phyloP scores from a whole-genome alignment of 2,329 filamentous ascomycete genomes.

The Rhexocercosporidium sp. region DNA sequence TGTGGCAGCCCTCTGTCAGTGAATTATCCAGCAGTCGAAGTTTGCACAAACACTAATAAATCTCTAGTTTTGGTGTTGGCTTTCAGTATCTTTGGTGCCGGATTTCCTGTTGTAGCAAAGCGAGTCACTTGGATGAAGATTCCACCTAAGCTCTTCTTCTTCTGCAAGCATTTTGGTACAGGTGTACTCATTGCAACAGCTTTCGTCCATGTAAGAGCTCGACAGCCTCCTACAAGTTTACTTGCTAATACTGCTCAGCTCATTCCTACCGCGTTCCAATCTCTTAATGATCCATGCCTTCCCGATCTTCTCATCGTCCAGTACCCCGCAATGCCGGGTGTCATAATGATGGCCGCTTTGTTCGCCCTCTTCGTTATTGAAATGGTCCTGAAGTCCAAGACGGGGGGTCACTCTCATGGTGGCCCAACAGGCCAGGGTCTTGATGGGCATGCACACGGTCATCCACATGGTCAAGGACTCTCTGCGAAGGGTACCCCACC shows the following conservation, averaged over 20 bases:
- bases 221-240: neutral
- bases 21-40: too few relatives aligned
- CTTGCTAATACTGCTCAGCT: slow-evolving; percentile 44
- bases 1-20: slow-evolving; percentile 61
- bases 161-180: slow-evolving; percentile 77
- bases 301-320: slow-evolving; percentile 51
- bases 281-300: slow-evolving; percentile 68
- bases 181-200: slow-evolving; percentile 82
- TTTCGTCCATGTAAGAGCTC: slow-evolving; percentile 66
- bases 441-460: neutral
- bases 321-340: slow-evolving; percentile 53
- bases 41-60: neutral
- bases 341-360: slow-evolving; percentile 51
- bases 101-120: slow-evolving; percentile 67
- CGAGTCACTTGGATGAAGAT: slow-evolving; percentile 47
- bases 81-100: slow-evolving; percentile 51
- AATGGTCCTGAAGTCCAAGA: slow-evolving; percentile 52
- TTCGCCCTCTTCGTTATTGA: slow-evolving; percentile 57
- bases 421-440: slow-evolving; percentile 21
- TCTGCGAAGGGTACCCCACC: slow-evolving; percentile 14
- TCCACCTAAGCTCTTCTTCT: slow-evolving; percentile 65
- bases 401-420: slow-evolving; percentile 28
- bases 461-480: slow-evolving; percentile 7
- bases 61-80: slow-evolving; percentile 7
- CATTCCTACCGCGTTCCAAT: slow-evolving; percentile 71